These are phyloP conservation scores for Dioszegia aurantiaca DNA, from an alignment of 768 basidiomycete species.

Conservation along the genomic window DNA sequence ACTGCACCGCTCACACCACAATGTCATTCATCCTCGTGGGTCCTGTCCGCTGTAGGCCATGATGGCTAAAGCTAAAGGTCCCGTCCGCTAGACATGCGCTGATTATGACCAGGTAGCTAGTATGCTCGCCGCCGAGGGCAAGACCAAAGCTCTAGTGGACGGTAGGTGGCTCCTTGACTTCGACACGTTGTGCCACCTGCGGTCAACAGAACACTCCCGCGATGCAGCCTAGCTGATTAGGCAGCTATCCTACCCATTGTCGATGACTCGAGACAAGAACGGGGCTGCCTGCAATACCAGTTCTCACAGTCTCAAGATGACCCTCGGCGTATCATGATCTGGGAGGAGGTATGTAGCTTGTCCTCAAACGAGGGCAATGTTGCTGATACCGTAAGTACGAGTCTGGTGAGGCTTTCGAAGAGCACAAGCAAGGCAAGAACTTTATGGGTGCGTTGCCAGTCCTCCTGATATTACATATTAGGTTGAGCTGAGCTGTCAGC, in stretches of 20 bases:
- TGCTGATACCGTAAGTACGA: conserved; percentile 1
- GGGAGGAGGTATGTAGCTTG: conserved; percentile 18
- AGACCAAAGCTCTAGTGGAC: conserved; percentile 6
- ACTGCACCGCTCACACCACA: background rate
- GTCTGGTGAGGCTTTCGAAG: conserved; percentile 10
- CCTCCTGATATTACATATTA: background rate
- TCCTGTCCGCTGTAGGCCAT: no score
- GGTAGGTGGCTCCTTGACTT: background rate
- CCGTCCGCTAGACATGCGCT: no score
- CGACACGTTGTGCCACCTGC: no score
- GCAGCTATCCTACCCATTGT: conserved; percentile 14
- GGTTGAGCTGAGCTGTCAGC: background rate
- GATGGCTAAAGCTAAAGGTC: no score
- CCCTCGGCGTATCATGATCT: conserved; percentile 17
- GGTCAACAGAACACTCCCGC: no score
- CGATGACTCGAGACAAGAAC: conserved; percentile 18
- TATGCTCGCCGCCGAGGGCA: conserved; percentile 13
- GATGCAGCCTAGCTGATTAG: background rate
- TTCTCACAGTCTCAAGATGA: conserved; percentile 16
- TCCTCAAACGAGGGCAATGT: background rate
- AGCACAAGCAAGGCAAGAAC: conserved; percentile 19
- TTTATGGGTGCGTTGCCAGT: conserved; percentile 7
- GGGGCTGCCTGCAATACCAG: conserved; percentile 23
- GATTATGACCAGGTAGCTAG: conserved; percentile 14
- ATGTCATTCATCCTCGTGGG: conserved; percentile 12